Evolutionary conservation across 441 rosid species (phyloP), one percentile per base, ranked within the genome.

Genomic region (Omphalea diandra): DNA sequence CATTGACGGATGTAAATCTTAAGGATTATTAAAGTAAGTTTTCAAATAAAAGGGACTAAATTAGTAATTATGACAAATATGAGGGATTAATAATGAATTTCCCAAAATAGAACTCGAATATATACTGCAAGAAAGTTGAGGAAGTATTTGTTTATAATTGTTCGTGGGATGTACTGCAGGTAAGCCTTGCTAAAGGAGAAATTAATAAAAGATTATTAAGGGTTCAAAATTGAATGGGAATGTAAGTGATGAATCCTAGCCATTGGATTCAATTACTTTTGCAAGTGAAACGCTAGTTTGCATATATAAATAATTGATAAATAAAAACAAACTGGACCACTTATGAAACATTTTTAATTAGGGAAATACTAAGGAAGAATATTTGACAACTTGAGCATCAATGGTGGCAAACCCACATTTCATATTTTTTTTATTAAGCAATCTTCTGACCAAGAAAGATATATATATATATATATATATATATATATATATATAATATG

Each of bases 161-260:
- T 60, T 68, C 81, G 68, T 70, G 54, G 75, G 64, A 75, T 69
- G 62, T 44, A 70, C 60, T 66, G 46, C 6, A 46, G 17, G n/a
- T 64, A 36, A 27, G 35, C 32, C 52, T 59, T 32, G 47, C 38
- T 24, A 49, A 17, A 64, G 15, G 46, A 65, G 38, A 27, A 58
- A 44, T 5, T 18, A 18, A 49, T n/a, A n/a, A n/a, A n/a, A n/a
- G n/a, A n/a, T 31, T 62, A 36, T 62, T 44, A 53, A 43, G 7
- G 69, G 63, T 80, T 76, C 73, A 76, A n/a, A 61, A 63, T 67
- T 54, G 41, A 6, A 22, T 52, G 53, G 71, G 68, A 63, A 61
- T 44, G 57, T 18, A 58, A 61, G 31, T 57, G 69, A 71, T 52
- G 26, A 50, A 66, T 60, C 72, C 29, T 35, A 47, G 32, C 68